Evolutionary conservation across 257 asterid species (phyloP).

Genomic region (Ajuga chamaepitys): DNA sequence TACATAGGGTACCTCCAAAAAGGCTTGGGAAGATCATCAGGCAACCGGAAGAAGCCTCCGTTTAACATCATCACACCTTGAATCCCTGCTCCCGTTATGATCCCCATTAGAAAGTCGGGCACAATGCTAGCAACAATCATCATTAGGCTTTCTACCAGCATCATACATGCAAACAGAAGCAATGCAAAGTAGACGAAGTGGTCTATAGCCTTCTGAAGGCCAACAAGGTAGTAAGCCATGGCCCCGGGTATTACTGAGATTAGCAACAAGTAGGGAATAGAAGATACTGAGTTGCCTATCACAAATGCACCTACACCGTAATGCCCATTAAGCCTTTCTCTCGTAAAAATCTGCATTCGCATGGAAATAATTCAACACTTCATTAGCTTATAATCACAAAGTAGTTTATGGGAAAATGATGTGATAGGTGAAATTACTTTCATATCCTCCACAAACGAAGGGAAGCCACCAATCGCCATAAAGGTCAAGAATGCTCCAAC

Average conservation of each 20-base stretch:
- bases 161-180: conserved; percentile 37
- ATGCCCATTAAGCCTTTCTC: conserved; percentile 51
- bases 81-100: conserved; percentile 50
- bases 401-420: too few relatives aligned
- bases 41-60: conserved; percentile 51
- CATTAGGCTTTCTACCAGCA: conserved; percentile 60
- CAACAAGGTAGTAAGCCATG: conserved; percentile 47
- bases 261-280: conserved; percentile 40
- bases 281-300: conserved; percentile 51
- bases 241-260: conserved; percentile 41
- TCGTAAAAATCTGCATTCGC: conserved; percentile 34
- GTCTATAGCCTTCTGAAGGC: conserved; percentile 37
- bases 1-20: conserved; percentile 50
- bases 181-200: conserved; percentile 36
- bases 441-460: conserved; percentile 64
- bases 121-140: conserved; percentile 51
- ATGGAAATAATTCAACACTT: too few relatives aligned
- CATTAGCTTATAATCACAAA: too few relatives aligned
- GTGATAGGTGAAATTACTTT: conserved; percentile 32
- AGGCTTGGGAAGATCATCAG: conserved; percentile 47
- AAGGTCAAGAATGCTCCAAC: conserved; percentile 48
- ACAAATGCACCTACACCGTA: conserved; percentile 39
- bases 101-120: conserved; percentile 48
- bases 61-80: conserved; percentile 51
- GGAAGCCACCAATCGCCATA: conserved; percentile 71